A percentile compares a stretch with the other conserved stretches of the same genome.
Evolutionary conservation across 176 grass and related monocot species (phyloP).

Genomic region (Microstegium vimineum): DNA sequence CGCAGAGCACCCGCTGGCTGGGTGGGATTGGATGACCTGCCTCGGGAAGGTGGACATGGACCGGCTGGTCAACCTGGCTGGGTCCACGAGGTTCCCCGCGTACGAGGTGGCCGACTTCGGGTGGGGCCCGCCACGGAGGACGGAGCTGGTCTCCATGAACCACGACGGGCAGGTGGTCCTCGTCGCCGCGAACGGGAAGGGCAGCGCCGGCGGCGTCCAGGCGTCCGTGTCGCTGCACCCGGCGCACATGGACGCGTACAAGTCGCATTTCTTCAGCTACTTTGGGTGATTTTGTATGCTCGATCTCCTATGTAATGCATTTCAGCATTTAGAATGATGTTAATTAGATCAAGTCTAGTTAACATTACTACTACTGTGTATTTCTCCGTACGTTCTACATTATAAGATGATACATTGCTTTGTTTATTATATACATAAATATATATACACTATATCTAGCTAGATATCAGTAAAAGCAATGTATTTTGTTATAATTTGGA

Average conservation of each 20-base stretch:
- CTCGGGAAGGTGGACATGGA: neutral
- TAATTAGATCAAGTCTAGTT: too few relatives aligned
- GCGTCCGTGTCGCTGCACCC: conserved; percentile 19
- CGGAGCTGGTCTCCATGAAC: conserved; percentile 43
- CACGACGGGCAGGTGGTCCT: conserved; percentile 36
- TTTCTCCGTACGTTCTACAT: too few relatives aligned
- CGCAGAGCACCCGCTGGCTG: conserved; percentile 11
- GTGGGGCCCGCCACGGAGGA: conserved; percentile 30
- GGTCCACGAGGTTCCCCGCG: conserved; percentile 34
- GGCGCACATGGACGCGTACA: conserved; percentile 19
- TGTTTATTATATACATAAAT: too few relatives aligned
- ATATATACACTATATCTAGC: too few relatives aligned
- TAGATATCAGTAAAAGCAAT: too few relatives aligned
- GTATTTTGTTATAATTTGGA: too few relatives aligned
- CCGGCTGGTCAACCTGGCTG: conserved; percentile 10
- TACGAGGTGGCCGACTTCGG: conserved; percentile 42
- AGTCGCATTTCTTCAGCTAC: neutral
- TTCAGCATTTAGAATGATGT: too few relatives aligned
- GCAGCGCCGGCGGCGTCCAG: neutral
- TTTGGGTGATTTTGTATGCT: neutral
- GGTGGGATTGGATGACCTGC: conserved; percentile 11
- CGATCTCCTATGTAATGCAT: too few relatives aligned
- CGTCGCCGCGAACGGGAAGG: conserved; percentile 2
- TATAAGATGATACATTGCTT: too few relatives aligned
- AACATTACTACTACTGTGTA: too few relatives aligned